Evolutionary conservation across 495 filamentous ascomycete genomes (phyloP).

Genomic region (Terfezia claveryi): DNA sequence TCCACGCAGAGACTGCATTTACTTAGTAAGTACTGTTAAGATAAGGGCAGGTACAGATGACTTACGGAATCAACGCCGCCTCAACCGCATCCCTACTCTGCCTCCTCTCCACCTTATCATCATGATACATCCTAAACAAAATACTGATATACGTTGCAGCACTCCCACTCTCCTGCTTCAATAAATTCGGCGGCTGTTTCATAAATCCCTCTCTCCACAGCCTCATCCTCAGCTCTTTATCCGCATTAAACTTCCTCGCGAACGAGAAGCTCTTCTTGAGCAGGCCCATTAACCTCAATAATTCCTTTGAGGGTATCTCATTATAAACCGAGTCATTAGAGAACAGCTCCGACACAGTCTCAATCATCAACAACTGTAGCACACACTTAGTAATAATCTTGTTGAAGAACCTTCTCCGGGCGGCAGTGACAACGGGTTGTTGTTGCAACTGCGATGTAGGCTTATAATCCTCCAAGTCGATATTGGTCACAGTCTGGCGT

Average conservation of each 20-base stretch:
- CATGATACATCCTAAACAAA: constrained; percentile 87
- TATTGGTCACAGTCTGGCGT: constrained; percentile 9
- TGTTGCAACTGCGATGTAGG: constrained; percentile 46
- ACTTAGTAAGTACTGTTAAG: background rate
- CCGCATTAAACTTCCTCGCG: constrained; percentile 87
- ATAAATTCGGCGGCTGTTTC: constrained; percentile 95
- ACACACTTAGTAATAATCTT: constrained; percentile 99
- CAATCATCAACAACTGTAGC: constrained; percentile 92
- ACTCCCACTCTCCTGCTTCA: constrained; percentile 88
- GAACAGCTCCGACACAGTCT: constrained; percentile 95
- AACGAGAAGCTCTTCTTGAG: constrained; percentile 91
- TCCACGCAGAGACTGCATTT: constrained; percentile 53
- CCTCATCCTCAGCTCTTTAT: constrained; percentile 84
- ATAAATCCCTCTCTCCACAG: constrained; percentile 97
- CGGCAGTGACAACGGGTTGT: constrained; percentile 77
- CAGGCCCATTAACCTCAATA: constrained; percentile 78
- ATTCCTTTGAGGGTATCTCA: constrained; percentile 68
- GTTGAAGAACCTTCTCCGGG: constrained; percentile 92
- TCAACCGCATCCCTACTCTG: constrained; percentile 63
- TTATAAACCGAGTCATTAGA: constrained; percentile 89
- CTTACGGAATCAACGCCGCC: constrained; percentile 66
- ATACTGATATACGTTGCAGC: constrained; percentile 89
- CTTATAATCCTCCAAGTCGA: constrained; percentile 73
- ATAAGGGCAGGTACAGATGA: constrained; percentile 6
- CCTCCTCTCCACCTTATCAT: constrained; percentile 59